Evolutionary conservation across 331 rosid species (phyloP).

Genomic region (Malus hybrid): DNA sequence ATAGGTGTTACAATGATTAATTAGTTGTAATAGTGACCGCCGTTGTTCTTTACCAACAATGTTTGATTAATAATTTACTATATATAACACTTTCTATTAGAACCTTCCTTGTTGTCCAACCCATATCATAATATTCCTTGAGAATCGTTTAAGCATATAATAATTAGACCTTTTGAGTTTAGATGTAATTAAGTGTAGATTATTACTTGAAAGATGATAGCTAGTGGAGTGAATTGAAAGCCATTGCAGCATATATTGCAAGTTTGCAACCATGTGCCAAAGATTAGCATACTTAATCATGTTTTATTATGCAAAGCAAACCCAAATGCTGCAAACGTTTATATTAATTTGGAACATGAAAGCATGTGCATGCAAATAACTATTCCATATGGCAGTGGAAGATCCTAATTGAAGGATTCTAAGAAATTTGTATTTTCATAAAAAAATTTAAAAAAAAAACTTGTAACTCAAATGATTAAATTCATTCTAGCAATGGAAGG

Average conservation of each 20-base stretch:
- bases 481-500: too few relatives aligned
- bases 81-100: background rate
- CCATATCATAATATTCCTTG: background rate
- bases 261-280: conserved; percentile 41
- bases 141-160: conserved; percentile 25
- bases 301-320: conserved; percentile 2
- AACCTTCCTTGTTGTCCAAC: conserved; percentile 28
- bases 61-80: background rate
- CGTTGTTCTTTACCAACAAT: conserved; percentile 12
- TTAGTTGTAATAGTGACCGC: conserved; percentile 17
- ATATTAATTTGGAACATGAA: conserved; percentile 37
- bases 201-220: conserved; percentile 16
- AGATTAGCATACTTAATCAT: conserved; percentile 26
- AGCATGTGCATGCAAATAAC: conserved; percentile 42
- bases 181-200: conserved; percentile 3
- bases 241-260: conserved; percentile 28
- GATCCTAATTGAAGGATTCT: background rate
- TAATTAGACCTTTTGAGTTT: conserved; percentile 19
- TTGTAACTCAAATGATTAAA: too few relatives aligned
- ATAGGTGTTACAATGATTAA: conserved; percentile 18
- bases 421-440: background rate
- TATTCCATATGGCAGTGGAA: background rate
- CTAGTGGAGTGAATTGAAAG: conserved; percentile 61
- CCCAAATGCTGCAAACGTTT: conserved; percentile 18
- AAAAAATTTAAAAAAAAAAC: too few relatives aligned